These are phyloP conservation scores for Eimeria necatrix DNA, from an alignment of 169 alveolate genomes.

Conservation along the genomic window DNA sequence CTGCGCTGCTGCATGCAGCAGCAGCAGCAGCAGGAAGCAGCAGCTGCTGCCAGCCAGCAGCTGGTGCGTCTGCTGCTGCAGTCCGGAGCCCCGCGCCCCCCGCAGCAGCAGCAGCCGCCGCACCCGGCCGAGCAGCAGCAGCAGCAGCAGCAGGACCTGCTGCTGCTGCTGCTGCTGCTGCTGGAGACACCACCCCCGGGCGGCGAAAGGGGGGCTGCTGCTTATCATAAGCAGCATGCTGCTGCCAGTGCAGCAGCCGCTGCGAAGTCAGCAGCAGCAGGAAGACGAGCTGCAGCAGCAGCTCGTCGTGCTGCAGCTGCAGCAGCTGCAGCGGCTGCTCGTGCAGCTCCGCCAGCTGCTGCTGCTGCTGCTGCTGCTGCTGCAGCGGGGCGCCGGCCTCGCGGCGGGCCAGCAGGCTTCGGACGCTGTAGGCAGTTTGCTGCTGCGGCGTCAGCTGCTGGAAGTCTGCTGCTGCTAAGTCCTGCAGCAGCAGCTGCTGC, in stretches of 20 bases:
- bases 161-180: slow-evolving; percentile 33
- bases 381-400: slow-evolving; percentile 2
- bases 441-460: slow-evolving; percentile 25
- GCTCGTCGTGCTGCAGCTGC: slow-evolving; percentile 50
- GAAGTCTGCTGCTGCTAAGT: background rate
- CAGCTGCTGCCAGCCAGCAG: background rate
- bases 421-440: background rate
- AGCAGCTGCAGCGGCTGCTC: background rate
- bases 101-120: background rate
- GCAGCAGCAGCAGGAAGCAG: background rate
- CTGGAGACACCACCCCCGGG: slow-evolving; percentile 47
- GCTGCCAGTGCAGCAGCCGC: slow-evolving; percentile 56
- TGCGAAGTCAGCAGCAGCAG: slow-evolving; percentile 44
- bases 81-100: background rate
- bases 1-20: background rate
- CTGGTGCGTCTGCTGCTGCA: background rate
- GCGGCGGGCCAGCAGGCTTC: background rate
- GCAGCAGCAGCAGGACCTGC: slow-evolving; percentile 7
- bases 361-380: slow-evolving; percentile 63
- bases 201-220: slow-evolving; percentile 32
- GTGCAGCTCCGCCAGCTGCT: slow-evolving; percentile 1
- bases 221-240: slow-evolving; percentile 48
- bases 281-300: slow-evolving; percentile 68
- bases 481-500: background rate
- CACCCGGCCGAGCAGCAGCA: background rate